phyloP scores from a whole-genome alignment of 1,139 yeast species.

The Fermentozyma sake region DNA sequence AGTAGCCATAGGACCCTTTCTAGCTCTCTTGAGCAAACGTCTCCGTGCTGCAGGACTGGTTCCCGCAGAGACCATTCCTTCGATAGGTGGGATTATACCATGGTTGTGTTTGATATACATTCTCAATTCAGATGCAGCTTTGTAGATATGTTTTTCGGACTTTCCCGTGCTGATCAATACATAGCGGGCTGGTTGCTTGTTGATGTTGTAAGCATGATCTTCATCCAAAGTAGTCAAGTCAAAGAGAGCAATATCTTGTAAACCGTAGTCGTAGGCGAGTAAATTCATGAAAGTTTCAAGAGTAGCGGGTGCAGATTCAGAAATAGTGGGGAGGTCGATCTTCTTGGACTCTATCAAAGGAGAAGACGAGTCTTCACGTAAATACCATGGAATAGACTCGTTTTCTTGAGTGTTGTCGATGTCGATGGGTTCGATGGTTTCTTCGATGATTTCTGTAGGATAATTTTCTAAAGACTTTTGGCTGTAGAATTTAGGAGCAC shows the following conservation, averaged over 20 bases:
- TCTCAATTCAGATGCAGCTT: slow-evolving; percentile 60
- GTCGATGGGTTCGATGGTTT: no score
- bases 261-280: slow-evolving; percentile 59
- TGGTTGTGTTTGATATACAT: slow-evolving; percentile 31
- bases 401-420: no score
- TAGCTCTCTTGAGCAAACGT: slow-evolving; percentile 56
- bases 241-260: slow-evolving; percentile 55
- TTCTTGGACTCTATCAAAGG: slow-evolving; percentile 24
- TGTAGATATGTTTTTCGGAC: slow-evolving; percentile 69
- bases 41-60: slow-evolving; percentile 56
- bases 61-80: slow-evolving; percentile 67
- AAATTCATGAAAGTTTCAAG: slow-evolving; percentile 42
- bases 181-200: slow-evolving; percentile 36
- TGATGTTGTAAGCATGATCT: slow-evolving; percentile 36
- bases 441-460: no score
- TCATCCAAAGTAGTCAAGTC: slow-evolving; percentile 38
- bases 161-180: slow-evolving; percentile 76
- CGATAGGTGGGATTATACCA: slow-evolving; percentile 47
- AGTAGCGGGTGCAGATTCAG: slow-evolving; percentile 51
- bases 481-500: no score
- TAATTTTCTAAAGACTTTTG: no score
- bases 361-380: slow-evolving; percentile 49
- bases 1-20: slow-evolving; percentile 51
- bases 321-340: slow-evolving; percentile 45
- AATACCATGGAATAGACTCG: slow-evolving; percentile 71